phyloP scores from a whole-genome alignment of 2,329 filamentous ascomycete species.

The Cladosporium sphaerospermum region DNA sequence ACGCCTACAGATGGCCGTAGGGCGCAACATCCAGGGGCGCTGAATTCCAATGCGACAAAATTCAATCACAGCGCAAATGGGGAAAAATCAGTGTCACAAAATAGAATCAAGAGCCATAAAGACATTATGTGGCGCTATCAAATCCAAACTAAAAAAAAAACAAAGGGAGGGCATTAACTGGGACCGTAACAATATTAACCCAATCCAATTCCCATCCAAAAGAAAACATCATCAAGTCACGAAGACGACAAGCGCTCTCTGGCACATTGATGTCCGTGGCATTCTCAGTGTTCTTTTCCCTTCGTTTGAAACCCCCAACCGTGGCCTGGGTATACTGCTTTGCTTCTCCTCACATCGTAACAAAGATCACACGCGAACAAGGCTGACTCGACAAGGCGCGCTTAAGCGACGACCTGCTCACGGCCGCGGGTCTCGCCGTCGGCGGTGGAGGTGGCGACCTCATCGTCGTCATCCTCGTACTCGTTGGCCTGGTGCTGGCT shows the following conservation, averaged over 20 bases:
- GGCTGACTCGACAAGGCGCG: background rate
- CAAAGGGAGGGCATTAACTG: background rate
- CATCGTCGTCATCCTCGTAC: conserved; percentile 60
- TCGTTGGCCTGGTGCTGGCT: conserved; percentile 57
- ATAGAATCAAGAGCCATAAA: background rate
- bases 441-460: conserved; percentile 47
- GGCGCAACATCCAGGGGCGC: background rate
- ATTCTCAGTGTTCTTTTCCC: background rate
- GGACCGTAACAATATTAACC: too few species aligned
- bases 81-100: background rate
- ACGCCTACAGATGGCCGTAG: background rate
- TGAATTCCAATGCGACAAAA: too few species aligned
- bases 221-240: background rate
- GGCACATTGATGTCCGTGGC: too few species aligned
- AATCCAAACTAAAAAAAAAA: background rate
- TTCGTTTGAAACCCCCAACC: background rate
- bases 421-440: conserved; percentile 40
- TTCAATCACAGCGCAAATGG: too few species aligned
- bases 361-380: background rate
- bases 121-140: background rate
- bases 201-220: background rate
- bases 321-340: background rate
- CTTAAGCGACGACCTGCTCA: conserved; percentile 31
- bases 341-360: background rate
- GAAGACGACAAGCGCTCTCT: too few species aligned